phyloP scores from a whole-genome alignment of 257 asterid genomes.

The Mentha longifolia region DNA sequence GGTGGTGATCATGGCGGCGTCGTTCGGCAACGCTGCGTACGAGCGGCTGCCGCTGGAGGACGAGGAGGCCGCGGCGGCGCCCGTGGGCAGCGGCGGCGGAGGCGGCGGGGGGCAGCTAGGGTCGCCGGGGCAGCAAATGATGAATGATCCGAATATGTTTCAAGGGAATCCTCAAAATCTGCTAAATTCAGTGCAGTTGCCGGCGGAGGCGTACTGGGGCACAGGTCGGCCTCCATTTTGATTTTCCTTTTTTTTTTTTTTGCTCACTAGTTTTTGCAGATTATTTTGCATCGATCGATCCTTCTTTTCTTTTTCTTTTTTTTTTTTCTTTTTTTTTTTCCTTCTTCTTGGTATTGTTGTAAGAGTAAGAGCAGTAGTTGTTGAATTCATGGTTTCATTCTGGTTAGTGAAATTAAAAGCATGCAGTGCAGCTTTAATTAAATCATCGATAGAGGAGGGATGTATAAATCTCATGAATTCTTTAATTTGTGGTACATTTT shows the following conservation, averaged over 20 bases:
- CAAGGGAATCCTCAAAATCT: constrained; percentile 61
- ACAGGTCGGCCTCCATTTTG: constrained; percentile 72
- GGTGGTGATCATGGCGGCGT: constrained; percentile 59
- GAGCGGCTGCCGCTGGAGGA: constrained; percentile 60
- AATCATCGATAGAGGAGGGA: constrained; percentile 27
- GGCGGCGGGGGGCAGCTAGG: constrained; percentile 48
- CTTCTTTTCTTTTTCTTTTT: neutral
- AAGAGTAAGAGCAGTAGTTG: constrained; percentile 8
- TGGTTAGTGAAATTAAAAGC: constrained; percentile 1
- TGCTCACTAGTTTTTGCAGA: constrained; percentile 29
- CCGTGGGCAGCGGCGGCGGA: constrained; percentile 41
- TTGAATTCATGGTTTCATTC: constrained; percentile 38
- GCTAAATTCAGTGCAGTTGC: constrained; percentile 69
- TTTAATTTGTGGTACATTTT: constrained; percentile 31
- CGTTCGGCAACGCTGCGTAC: constrained; percentile 59
- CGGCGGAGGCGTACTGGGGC: constrained; percentile 81
- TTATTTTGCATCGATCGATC: constrained; percentile 32
- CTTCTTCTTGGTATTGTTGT: constrained; percentile 1
- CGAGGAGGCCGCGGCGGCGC: constrained; percentile 32
- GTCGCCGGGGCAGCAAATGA: constrained; percentile 42
- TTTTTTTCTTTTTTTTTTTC: neutral
- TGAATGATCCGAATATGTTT: constrained; percentile 44
- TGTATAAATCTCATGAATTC: constrained; percentile 55
- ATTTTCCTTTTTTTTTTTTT: neutral
- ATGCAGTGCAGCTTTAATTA: constrained; percentile 11